Evolutionary conservation across 2,329 filamentous ascomycete genomes (phyloP).

Genomic region (Trichoderma citrinoviride): DNA sequence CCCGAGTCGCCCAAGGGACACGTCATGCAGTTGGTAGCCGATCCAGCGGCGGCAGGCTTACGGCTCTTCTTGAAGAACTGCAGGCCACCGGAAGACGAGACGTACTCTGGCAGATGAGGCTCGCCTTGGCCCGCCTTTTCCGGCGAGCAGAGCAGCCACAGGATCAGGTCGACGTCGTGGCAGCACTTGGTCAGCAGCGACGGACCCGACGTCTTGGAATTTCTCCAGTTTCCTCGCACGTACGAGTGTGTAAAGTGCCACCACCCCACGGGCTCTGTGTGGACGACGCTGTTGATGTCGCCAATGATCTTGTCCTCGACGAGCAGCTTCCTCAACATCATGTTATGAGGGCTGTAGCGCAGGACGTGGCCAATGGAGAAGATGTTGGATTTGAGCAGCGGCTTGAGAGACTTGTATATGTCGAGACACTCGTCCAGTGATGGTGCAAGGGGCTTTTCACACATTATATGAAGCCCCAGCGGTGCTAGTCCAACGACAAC

Average conservation of each 20-base stretch:
- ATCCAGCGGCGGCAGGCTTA: slow-evolving; percentile 72
- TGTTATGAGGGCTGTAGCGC: slow-evolving; percentile 90
- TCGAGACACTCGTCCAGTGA: slow-evolving; percentile 72
- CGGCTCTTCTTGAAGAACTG: slow-evolving; percentile 73
- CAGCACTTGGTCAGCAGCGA: slow-evolving; percentile 92
- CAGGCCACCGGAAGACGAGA: slow-evolving; percentile 74
- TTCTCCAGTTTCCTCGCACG: slow-evolving; percentile 91
- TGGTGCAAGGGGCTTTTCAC: slow-evolving; percentile 90
- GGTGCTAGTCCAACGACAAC: slow-evolving; percentile 72
- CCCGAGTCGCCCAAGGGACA: slow-evolving; percentile 64
- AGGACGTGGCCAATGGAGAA: slow-evolving; percentile 95
- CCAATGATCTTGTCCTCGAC: slow-evolving; percentile 74
- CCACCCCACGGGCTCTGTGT: slow-evolving; percentile 92
- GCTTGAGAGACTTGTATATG: slow-evolving; percentile 62
- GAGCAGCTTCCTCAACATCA: slow-evolving; percentile 74
- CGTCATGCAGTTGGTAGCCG: slow-evolving; percentile 80
- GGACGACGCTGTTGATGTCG: slow-evolving; percentile 79
- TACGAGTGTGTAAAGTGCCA: slow-evolving; percentile 94
- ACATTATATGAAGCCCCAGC: slow-evolving; percentile 77
- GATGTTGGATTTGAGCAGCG: slow-evolving; percentile 43
- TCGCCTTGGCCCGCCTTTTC: slow-evolving; percentile 41
- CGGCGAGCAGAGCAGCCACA: slow-evolving; percentile 86
- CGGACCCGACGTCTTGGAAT: slow-evolving; percentile 70
- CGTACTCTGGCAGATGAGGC: slow-evolving; percentile 69
- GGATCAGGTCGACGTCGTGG: slow-evolving; percentile 88